phyloP scores from a whole-genome alignment of 495 filamentous ascomycete genomes.

The Penicillium canariense region DNA sequence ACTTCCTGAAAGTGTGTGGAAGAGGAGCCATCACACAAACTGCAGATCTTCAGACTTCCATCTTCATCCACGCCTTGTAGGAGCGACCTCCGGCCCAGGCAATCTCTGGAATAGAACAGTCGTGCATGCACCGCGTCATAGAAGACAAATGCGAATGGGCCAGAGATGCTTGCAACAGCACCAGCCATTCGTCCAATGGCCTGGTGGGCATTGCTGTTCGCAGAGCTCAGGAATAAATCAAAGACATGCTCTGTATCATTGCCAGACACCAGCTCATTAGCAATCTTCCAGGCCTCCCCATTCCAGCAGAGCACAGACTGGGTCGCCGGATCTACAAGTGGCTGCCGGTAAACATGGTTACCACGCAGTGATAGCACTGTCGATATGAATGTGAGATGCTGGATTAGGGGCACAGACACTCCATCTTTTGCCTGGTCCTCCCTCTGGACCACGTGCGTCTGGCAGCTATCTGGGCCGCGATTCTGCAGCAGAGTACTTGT shows the following conservation, averaged over 20 bases:
- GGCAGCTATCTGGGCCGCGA: slow-evolving; percentile 57
- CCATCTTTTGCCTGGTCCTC: slow-evolving; percentile 20
- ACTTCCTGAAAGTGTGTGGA: slow-evolving; percentile 69
- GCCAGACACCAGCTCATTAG: slow-evolving; percentile 47
- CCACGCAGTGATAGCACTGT: slow-evolving; percentile 87
- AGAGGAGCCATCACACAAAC: slow-evolving; percentile 61
- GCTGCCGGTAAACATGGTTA: slow-evolving; percentile 66
- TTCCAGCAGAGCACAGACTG: slow-evolving; percentile 92
- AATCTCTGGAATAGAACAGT: slow-evolving; percentile 81
- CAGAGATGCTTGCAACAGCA: slow-evolving; percentile 63
- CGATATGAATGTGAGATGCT: slow-evolving; percentile 65
- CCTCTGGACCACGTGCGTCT: slow-evolving; percentile 30
- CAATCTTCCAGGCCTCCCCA: slow-evolving; percentile 91
- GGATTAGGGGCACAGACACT: slow-evolving; percentile 20
- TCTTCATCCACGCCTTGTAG: slow-evolving; percentile 49
- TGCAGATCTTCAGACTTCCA: slow-evolving; percentile 65
- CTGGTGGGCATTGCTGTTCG: slow-evolving; percentile 15
- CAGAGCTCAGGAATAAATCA: slow-evolving; percentile 54
- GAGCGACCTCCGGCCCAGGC: slow-evolving; percentile 81
- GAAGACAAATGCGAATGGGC: slow-evolving; percentile 91
- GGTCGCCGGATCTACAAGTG: slow-evolving; percentile 58
- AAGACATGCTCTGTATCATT: slow-evolving; percentile 81
- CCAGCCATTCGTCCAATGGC: slow-evolving; percentile 42
- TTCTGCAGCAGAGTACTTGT: slow-evolving; percentile 43
- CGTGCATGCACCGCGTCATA: slow-evolving; percentile 60